phyloP scores from a whole-genome alignment of 306 rosid species.

The Lathyrus oleraceus region DNA sequence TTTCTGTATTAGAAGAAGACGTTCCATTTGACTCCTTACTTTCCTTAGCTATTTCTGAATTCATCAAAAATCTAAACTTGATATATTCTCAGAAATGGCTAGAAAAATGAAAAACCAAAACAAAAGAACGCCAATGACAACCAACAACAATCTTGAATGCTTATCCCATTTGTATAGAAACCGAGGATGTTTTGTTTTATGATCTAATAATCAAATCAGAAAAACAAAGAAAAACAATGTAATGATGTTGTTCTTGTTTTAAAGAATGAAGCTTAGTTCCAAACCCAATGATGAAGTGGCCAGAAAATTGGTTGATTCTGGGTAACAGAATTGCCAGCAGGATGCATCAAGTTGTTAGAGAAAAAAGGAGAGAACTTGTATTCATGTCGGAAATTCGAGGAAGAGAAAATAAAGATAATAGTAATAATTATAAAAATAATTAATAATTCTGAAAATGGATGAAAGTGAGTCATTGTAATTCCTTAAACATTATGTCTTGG shows the following conservation, averaged over 20 bases:
- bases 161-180: not conserved
- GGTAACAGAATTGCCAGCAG: constrained; percentile 30
- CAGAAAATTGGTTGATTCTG: constrained; percentile 19
- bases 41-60: constrained; percentile 45
- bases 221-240: constrained; percentile 23
- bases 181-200: not conserved
- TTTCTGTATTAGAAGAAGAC: not conserved
- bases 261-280: not conserved
- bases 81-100: constrained; percentile 37
- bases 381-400: not conserved
- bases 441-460: constrained; percentile 10
- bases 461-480: not conserved
- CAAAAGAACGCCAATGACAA: not conserved
- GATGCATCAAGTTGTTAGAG: not conserved
- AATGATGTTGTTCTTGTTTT: not conserved
- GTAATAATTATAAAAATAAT: not conserved
- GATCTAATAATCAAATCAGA: not conserved
- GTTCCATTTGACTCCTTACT: not conserved
- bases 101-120: not conserved
- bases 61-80: constrained; percentile 2
- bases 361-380: not conserved
- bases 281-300: constrained; percentile 7
- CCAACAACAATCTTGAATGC: not conserved
- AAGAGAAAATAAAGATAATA: not conserved
- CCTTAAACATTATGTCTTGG: constrained; percentile 21